phyloP scores from a whole-genome alignment of 495 filamentous ascomycete genomes.

The Bryoglossum gracile region DNA sequence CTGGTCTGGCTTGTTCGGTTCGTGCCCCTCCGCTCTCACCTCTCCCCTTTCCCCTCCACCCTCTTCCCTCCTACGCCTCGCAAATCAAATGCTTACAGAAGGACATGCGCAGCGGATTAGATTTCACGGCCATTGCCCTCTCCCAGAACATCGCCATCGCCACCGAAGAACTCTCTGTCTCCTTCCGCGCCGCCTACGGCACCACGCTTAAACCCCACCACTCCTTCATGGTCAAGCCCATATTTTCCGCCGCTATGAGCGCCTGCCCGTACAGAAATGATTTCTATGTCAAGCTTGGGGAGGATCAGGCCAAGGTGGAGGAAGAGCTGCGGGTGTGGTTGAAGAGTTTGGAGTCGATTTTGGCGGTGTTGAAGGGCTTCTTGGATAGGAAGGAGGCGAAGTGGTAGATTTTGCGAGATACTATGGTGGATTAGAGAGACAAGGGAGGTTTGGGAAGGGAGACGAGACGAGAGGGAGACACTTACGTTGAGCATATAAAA shows the following conservation, averaged over 20 bases:
- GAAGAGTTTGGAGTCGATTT: constrained; percentile 62
- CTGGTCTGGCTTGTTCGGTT: constrained; percentile 89
- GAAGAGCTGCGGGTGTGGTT: constrained; percentile 61
- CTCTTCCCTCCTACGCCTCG: constrained; percentile 6
- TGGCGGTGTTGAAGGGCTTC: constrained; percentile 69
- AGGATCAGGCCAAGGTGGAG: constrained; percentile 52
- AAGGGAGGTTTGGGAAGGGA: neutral
- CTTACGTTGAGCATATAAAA: neutral
- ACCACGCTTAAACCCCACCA: constrained; percentile 87
- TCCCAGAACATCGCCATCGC: constrained; percentile 62
- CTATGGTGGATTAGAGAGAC: neutral
- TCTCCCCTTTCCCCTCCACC: constrained; percentile 6
- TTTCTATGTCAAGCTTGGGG: constrained; percentile 82
- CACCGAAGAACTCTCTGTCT: constrained; percentile 66
- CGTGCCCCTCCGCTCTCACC: neutral
- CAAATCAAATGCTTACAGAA: constrained; percentile 1
- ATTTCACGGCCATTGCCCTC: constrained; percentile 84
- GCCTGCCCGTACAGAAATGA: constrained; percentile 86
- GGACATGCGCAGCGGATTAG: constrained; percentile 58
- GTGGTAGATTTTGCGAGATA: constrained; percentile 40
- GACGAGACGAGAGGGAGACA: neutral
- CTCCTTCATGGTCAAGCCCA: constrained; percentile 73
- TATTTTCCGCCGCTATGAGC: constrained; percentile 87
- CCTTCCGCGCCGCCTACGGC: constrained; percentile 81
- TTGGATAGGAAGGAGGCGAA: constrained; percentile 60